These are phyloP conservation scores for Pythium aquatile DNA, from an alignment of 352 stramenopile genomes.

Conservation along the genomic window DNA sequence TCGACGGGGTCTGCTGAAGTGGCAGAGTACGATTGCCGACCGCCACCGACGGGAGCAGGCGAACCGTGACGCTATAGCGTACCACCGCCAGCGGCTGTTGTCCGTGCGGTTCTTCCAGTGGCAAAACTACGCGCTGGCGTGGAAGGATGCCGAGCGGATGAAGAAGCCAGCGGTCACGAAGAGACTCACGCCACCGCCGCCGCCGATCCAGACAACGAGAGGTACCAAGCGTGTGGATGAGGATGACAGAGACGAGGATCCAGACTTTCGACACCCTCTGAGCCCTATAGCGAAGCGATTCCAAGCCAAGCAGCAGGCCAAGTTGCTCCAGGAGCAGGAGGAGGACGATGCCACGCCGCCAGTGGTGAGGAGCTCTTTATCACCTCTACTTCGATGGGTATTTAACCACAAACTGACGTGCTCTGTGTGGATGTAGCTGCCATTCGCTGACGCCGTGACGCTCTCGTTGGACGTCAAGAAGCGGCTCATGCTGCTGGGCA, in stretches of 20 bases:
- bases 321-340: not conserved
- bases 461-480: constrained; percentile 64
- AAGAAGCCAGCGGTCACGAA: not conserved
- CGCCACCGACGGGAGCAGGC: constrained; percentile 17
- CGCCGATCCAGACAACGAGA: not conserved
- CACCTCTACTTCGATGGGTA: too few species aligned
- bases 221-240: not conserved
- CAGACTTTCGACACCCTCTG: constrained; percentile 28
- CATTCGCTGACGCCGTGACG: constrained; percentile 42
- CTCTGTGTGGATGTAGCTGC: constrained; percentile 8
- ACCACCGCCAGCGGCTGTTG: constrained; percentile 33
- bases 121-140: constrained; percentile 75
- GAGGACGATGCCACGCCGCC: not conserved
- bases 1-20: constrained; percentile 1
- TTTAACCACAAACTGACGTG: not conserved
- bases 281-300: constrained; percentile 63
- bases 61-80: constrained; percentile 23
- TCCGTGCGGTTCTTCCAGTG: constrained; percentile 63
- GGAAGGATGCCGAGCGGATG: constrained; percentile 41
- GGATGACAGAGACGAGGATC: not conserved
- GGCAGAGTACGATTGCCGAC: constrained; percentile 7
- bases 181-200: not conserved
- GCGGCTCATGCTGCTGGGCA: constrained; percentile 48
- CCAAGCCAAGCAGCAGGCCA: constrained; percentile 25
- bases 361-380: constrained; percentile 8